Evolutionary conservation across 352 stramenopile species (phyloP).

Genomic region (Phytophthora capsici): DNA sequence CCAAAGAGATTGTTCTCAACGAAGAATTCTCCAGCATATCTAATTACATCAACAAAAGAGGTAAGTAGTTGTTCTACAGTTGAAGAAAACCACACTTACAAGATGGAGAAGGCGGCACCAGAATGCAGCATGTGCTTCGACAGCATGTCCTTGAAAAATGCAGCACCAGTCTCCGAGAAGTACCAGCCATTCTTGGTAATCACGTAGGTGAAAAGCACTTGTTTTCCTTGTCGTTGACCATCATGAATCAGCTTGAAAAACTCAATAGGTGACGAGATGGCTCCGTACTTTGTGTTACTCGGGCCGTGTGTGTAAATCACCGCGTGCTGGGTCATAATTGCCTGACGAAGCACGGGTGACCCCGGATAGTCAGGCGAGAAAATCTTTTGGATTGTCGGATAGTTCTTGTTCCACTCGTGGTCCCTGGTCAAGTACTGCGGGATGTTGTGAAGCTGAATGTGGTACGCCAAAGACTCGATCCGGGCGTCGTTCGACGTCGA

Average conservation of each 20-base stretch:
- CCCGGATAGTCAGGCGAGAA: conserved; percentile 45
- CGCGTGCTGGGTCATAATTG: conserved; percentile 42
- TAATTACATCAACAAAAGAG: conserved; percentile 14
- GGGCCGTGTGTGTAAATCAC: conserved; percentile 45
- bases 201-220: conserved; percentile 49
- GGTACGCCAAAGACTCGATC: conserved; percentile 45
- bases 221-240: conserved; percentile 36
- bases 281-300: conserved; percentile 37
- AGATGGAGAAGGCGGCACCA: conserved; percentile 40
- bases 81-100: conserved; percentile 20
- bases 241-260: conserved; percentile 50
- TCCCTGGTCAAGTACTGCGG: conserved; percentile 37
- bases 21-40: conserved; percentile 46
- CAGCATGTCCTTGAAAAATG: conserved; percentile 56
- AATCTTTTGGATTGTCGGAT: conserved; percentile 43
- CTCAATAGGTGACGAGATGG: conserved; percentile 31
- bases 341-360: conserved; percentile 41
- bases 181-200: conserved; percentile 53
- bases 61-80: background rate
- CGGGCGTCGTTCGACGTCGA: conserved; percentile 35
- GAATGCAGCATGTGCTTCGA: conserved; percentile 58
- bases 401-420: conserved; percentile 53
- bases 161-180: conserved; percentile 48
- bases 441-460: conserved; percentile 47
- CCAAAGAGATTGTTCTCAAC: conserved; percentile 37